Evolutionary conservation across 805 yeast genomes (phyloP), one percentile per base, ranked within the genome.

Genomic region (Teunomyces lycoperdinae): DNA sequence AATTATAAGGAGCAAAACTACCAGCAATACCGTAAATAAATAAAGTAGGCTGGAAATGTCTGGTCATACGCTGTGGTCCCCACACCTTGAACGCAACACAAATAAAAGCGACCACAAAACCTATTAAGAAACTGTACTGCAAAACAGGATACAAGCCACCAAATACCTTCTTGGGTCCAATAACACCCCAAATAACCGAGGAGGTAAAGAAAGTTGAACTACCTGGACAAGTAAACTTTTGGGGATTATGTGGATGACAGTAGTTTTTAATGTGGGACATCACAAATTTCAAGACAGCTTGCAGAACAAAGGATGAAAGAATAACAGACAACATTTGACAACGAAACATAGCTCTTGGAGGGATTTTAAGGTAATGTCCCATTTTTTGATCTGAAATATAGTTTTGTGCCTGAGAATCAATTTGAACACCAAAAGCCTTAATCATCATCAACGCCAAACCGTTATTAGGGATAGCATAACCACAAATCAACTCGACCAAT

Each of bases 181-280:
- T 74, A 60, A 64, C 74, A 43, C 87, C 88, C 87, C 87, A 84
- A 40, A 81, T 62, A 17, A 83, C 73, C 0, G 85, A 76, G 2
- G 86, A 79, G 28, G 76, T 70, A 64, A 68, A 81, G 58, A 76
- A 79, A 1, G 59, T 56, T 6, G 45, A 57, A 6, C 64, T 53
- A 30, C 46, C 46, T 35, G 68, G 65, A 51, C 68, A 60, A 6
- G 76, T 71, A 59, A 80, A 81, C 43, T 68, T 69, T 44, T 74
- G 69, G 4, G 56, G 50, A 51, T 80, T 83, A 24, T 58, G 45
- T 9, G 67, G 48, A 1, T 60, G 51, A 60, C 89, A 84, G 45
- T 58, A 61, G 42, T 54, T 64, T 9, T 56, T 39, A 52, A 53
- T 67, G 69, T 20, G 61, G 54, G 42, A 73, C 58, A 58, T 65